Percentiles rank a stretch among this genome's conserved stretches.
Conservation (phyloP, 202 grass and related monocot genomes). For the Schoenoplectus triqueter region DNA sequence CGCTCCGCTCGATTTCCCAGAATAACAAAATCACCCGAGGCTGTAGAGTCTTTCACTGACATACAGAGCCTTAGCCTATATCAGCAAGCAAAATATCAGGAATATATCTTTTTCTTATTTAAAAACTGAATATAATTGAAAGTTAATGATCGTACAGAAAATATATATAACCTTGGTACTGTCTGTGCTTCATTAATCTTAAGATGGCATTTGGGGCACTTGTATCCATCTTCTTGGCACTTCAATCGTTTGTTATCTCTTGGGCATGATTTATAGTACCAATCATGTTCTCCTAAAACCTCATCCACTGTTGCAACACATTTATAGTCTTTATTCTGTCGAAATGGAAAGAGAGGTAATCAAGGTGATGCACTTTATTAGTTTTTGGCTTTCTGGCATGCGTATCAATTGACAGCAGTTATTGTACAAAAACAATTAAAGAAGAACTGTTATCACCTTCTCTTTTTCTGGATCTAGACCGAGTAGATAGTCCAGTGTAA, state of each 20-base stretch:
- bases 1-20: slow-evolving; percentile 15
- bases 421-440: background rate
- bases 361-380: background rate
- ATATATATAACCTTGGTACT: slow-evolving; percentile 20
- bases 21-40: slow-evolving; percentile 28
- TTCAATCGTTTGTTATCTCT: slow-evolving; percentile 26
- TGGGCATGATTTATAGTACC: slow-evolving; percentile 36
- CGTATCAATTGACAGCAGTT: background rate
- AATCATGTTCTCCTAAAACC: slow-evolving; percentile 31
- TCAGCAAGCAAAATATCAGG: slow-evolving; percentile 16
- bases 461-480: slow-evolving; percentile 28
- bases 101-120: background rate
- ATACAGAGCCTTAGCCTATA: slow-evolving; percentile 29
- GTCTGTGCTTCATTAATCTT: slow-evolving; percentile 28
- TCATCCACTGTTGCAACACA: slow-evolving; percentile 33
- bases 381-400: too few relatives aligned
- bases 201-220: slow-evolving; percentile 33
- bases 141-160: background rate
- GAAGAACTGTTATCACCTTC: slow-evolving; percentile 1
- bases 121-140: background rate
- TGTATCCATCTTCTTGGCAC: slow-evolving; percentile 25
- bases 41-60: slow-evolving; percentile 24
- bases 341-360: background rate
- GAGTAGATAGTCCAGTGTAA: slow-evolving; percentile 5
- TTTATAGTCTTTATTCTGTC: slow-evolving; percentile 28